Percentiles rank a stretch among this genome's conserved stretches.
phyloP scores from a whole-genome alignment of 805 yeast species.

The Metschnikowia proteae region DNA sequence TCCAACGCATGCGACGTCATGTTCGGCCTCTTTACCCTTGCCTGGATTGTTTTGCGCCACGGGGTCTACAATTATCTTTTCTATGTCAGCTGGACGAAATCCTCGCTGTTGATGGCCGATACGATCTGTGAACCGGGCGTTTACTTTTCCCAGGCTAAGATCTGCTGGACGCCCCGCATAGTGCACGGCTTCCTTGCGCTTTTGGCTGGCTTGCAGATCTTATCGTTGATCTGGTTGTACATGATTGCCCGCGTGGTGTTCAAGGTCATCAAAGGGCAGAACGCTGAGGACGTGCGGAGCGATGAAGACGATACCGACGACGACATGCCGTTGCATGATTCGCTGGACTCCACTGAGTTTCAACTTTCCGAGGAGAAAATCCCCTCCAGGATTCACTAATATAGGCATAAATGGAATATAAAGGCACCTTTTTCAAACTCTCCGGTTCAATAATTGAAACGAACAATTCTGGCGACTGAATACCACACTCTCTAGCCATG shows the following conservation, averaged over 20 bases:
- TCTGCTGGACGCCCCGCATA: slow-evolving; percentile 47
- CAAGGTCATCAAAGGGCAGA: slow-evolving; percentile 64
- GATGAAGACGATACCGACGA: slow-evolving; percentile 62
- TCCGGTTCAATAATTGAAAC: too few relatives aligned
- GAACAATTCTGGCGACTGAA: too few relatives aligned
- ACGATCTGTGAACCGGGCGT: slow-evolving; percentile 39
- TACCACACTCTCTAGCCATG: too few relatives aligned
- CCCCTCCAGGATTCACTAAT: neutral
- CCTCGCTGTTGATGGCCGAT: slow-evolving; percentile 39
- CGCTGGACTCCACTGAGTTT: slow-evolving; percentile 2
- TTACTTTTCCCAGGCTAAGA: slow-evolving; percentile 2
- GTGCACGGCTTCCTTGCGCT: slow-evolving; percentile 50
- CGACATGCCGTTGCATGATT: slow-evolving; percentile 15
- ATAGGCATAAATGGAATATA: too few relatives aligned
- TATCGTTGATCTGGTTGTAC: slow-evolving; percentile 70
- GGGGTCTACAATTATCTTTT: slow-evolving; percentile 65
- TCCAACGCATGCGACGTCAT: slow-evolving; percentile 58
- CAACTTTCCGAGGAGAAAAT: neutral
- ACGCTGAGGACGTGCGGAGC: slow-evolving; percentile 85
- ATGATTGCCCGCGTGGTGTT: slow-evolving; percentile 67
- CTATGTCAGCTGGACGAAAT: slow-evolving; percentile 51
- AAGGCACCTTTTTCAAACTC: too few relatives aligned
- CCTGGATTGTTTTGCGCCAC: slow-evolving; percentile 74
- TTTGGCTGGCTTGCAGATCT: slow-evolving; percentile 61
- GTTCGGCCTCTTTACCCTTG: slow-evolving; percentile 61